Evolutionary conservation across 192 early-diverging fungal species (phyloP).

Genomic region (Spinellus fusiger): DNA sequence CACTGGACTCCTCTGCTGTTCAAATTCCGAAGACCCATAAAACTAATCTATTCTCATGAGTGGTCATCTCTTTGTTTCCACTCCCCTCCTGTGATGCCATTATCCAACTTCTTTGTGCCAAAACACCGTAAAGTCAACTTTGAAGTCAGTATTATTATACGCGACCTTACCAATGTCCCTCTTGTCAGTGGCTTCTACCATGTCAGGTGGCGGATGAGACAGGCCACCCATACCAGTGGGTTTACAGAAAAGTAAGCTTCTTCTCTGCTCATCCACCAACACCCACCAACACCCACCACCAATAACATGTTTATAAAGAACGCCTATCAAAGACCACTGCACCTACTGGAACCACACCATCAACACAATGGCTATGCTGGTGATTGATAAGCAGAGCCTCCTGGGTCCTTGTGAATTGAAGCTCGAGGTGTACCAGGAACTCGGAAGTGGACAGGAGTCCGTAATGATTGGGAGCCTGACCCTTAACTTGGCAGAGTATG

Average conservation of each 20-base stretch:
- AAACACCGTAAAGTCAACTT: constrained; percentile 66
- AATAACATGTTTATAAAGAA: constrained; percentile 2
- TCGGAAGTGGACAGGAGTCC: constrained; percentile 52
- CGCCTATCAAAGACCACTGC: constrained; percentile 26
- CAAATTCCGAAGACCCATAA: background rate
- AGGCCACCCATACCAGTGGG: constrained; percentile 28
- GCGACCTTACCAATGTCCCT: constrained; percentile 79
- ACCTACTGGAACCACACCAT: constrained; percentile 62
- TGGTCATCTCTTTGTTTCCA: background rate
- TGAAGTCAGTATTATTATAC: constrained; percentile 50
- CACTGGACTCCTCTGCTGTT: too few relatives aligned
- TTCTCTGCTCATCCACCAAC: background rate
- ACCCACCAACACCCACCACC: background rate
- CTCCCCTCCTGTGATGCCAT: constrained; percentile 16
- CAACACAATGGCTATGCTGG: constrained; percentile 47
- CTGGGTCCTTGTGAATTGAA: constrained; percentile 71
- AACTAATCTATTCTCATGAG: background rate
- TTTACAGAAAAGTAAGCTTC: constrained; percentile 33
- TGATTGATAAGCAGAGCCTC: constrained; percentile 68
- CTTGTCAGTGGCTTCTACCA: constrained; percentile 75
- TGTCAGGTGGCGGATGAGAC: constrained; percentile 69
- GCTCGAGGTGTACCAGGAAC: constrained; percentile 54
- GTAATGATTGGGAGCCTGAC: constrained; percentile 60
- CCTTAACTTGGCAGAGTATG: constrained; percentile 80
- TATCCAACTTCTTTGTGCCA: constrained; percentile 64